Percentiles rank a stretch among this genome's conserved stretches.
Evolutionary conservation across 2,329 filamentous ascomycete genomes (phyloP).

Genomic region (Alternaria consortialis): DNA sequence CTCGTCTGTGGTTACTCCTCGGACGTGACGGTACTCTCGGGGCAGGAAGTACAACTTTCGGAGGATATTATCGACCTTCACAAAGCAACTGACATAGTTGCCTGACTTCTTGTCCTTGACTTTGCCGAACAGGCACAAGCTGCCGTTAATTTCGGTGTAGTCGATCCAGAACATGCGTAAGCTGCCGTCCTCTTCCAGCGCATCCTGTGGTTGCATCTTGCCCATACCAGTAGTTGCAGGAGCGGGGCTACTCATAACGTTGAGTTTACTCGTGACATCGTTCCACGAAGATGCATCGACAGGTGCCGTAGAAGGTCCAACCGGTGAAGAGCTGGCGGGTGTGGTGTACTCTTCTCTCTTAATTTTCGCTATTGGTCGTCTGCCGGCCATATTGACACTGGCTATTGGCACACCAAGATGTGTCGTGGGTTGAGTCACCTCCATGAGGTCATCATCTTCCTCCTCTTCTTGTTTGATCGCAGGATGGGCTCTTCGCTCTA

Average conservation of each 20-base stretch:
- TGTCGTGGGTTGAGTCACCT: slow-evolving; percentile 79
- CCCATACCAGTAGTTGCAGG: slow-evolving; percentile 72
- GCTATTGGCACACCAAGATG: slow-evolving; percentile 68
- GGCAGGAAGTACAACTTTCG: slow-evolving; percentile 94
- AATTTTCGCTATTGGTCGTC: slow-evolving; percentile 76
- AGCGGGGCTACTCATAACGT: slow-evolving; percentile 79
- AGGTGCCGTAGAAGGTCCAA: slow-evolving; percentile 64
- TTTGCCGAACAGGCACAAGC: slow-evolving; percentile 93
- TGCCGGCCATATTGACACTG: slow-evolving; percentile 86
- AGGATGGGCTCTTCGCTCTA: slow-evolving; percentile 72
- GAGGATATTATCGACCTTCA: slow-evolving; percentile 94
- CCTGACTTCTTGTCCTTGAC: slow-evolving; percentile 87
- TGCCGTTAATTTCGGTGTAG: slow-evolving; percentile 91
- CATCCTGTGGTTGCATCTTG: slow-evolving; percentile 83
- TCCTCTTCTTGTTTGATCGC: slow-evolving; percentile 68
- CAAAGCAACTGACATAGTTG: slow-evolving; percentile 86
- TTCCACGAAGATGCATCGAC: slow-evolving; percentile 87
- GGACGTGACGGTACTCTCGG: slow-evolving; percentile 67
- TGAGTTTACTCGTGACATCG: slow-evolving; percentile 82
- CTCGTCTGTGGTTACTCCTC: slow-evolving; percentile 75
- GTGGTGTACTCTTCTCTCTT: slow-evolving; percentile 74
- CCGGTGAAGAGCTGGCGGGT: slow-evolving; percentile 79
- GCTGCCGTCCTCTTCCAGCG: slow-evolving; percentile 92
- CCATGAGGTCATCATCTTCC: slow-evolving; percentile 86
- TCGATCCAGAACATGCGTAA: slow-evolving; percentile 97